These are phyloP conservation scores for Solanum ahanhuiri DNA, from an alignment of 257 asterid genomes.

Conservation along the genomic window DNA sequence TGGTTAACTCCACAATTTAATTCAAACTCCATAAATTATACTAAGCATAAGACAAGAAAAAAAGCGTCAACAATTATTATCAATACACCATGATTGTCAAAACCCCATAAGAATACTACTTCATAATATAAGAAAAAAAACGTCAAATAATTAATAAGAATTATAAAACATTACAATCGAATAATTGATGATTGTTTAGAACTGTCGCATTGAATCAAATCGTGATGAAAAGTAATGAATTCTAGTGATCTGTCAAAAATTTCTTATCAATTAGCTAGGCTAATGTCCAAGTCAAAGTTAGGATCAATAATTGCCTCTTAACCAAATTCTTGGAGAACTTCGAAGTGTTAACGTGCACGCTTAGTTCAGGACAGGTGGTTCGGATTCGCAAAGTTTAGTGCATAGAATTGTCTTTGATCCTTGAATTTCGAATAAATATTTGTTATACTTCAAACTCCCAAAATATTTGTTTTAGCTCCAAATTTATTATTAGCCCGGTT, in stretches of 20 bases:
- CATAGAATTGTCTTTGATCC: too few relatives aligned
- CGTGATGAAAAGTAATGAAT: neutral
- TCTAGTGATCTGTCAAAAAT: neutral
- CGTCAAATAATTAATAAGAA: too few relatives aligned
- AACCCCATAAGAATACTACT: too few relatives aligned
- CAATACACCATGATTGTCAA: too few relatives aligned
- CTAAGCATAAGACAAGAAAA: neutral
- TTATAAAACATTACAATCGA: too few relatives aligned
- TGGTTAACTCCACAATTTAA: neutral
- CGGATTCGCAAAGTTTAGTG: too few relatives aligned
- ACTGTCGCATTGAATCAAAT: too few relatives aligned
- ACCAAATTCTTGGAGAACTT: neutral
- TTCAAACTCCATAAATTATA: neutral
- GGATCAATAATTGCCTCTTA: neutral
- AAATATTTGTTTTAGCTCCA: neutral
- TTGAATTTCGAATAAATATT: neutral
- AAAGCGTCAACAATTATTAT: too few relatives aligned
- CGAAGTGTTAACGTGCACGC: neutral
- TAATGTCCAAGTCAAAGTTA: neutral
- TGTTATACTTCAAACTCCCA: neutral
- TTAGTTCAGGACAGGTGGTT: too few relatives aligned
- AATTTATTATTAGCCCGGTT: neutral
- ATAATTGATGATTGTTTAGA: too few relatives aligned
- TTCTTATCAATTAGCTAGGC: neutral
- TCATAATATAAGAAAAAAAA: too few relatives aligned